Conservation (phyloP, 441 rosid genomes). For the Pelargonium australe region DNA sequence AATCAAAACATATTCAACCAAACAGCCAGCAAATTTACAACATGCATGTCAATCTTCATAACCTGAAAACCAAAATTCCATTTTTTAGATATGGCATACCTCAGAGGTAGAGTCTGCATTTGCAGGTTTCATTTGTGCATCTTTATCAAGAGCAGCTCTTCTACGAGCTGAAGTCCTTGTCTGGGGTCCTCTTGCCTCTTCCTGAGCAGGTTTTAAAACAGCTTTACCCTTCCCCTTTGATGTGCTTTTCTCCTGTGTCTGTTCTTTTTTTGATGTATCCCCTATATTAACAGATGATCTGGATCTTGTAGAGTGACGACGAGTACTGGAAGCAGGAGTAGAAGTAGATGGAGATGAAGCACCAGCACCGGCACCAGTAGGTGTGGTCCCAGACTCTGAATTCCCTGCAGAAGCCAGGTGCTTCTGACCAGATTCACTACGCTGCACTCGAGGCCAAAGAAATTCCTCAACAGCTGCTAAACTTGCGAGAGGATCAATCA, state of each 20-base stretch:
- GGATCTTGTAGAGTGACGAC: constrained; percentile 79
- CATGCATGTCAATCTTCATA: not conserved
- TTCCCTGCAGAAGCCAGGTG: constrained; percentile 56
- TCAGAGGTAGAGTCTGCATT: constrained; percentile 86
- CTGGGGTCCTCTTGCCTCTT: constrained; percentile 83
- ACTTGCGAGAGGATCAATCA: constrained; percentile 97
- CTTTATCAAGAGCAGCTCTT: constrained; percentile 76
- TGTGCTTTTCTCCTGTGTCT: constrained; percentile 62
- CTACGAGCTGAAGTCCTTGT: constrained; percentile 90
- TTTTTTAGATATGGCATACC: constrained; percentile 38
- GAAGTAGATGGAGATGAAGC: constrained; percentile 70
- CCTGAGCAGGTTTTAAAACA: constrained; percentile 74
- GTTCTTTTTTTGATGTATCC: constrained; percentile 60
- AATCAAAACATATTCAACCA: not conserved
- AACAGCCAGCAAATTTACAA: not conserved
- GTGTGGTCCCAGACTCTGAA: constrained; percentile 56
- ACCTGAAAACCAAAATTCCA: not conserved
- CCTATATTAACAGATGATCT: constrained; percentile 80
- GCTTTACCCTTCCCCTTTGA: constrained; percentile 98
- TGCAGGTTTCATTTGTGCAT: constrained; percentile 61
- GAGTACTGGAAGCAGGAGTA: constrained; percentile 60
- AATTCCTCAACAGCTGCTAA: constrained; percentile 94
- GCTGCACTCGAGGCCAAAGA: constrained; percentile 97
- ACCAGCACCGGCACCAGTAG: constrained; percentile 50
- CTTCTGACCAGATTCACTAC: constrained; percentile 80